Conservation (phyloP, 1,284 basidiomycete genomes). For the Ustilago xerochloae region DNA sequence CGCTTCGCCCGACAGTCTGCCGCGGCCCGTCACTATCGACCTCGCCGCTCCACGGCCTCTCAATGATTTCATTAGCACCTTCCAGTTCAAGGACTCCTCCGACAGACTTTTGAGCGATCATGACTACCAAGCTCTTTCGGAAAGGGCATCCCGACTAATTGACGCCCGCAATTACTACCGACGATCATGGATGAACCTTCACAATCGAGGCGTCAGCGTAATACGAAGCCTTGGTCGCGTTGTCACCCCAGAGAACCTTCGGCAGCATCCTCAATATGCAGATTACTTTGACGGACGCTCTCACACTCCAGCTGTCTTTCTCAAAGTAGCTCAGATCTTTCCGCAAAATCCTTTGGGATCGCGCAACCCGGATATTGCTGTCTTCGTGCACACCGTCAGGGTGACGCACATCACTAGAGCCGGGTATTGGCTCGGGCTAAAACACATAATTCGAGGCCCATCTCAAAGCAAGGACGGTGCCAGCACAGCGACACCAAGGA, state of each 20-base stretch:
- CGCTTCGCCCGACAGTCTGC: too few species aligned
- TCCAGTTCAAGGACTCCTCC: too few species aligned
- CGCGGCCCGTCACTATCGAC: too few species aligned
- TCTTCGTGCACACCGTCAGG: slow-evolving; percentile 10
- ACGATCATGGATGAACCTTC: neutral
- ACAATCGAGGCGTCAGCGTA: neutral
- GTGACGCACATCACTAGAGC: neutral
- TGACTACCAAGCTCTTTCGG: too few species aligned
- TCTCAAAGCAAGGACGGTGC: neutral
- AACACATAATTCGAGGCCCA: slow-evolving; percentile 6
- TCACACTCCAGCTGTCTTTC: neutral
- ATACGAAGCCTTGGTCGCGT: neutral
- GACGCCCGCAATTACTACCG: neutral
- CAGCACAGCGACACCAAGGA: neutral
- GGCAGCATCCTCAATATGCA: neutral
- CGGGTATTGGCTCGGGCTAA: neutral
- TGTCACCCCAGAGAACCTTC: neutral
- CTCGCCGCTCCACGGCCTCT: too few species aligned
- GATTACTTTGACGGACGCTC: slow-evolving; percentile 1
- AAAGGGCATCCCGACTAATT: too few species aligned
- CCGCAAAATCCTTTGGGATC: neutral
- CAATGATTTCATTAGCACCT: too few species aligned
- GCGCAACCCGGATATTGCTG: slow-evolving; percentile 16
- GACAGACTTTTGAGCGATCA: too few species aligned
- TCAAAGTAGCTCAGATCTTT: neutral